phyloP scores from a whole-genome alignment of 1,139 yeast genomes.

The Meyerozyma smithsonii region DNA sequence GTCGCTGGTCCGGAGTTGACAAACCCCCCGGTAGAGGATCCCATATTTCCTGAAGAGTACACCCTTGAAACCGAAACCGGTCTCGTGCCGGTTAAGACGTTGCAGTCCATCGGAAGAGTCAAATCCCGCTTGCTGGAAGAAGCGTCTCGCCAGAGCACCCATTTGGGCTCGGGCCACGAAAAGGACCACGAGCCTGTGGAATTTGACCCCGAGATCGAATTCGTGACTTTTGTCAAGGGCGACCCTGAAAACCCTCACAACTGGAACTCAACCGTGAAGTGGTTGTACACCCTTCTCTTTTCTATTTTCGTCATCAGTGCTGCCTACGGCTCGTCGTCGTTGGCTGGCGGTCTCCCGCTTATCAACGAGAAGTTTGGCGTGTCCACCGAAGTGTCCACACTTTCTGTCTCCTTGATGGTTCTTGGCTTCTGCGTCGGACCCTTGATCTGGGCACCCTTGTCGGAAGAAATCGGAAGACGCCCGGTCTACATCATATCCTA shows the following conservation, averaged over 20 bases:
- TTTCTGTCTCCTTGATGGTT: constrained; percentile 83
- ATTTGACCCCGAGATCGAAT: constrained; percentile 65
- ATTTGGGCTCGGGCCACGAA: not conserved
- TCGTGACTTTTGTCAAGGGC: constrained; percentile 69
- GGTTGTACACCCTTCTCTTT: constrained; percentile 64
- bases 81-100: constrained; percentile 70
- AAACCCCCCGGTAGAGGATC: constrained; percentile 56
- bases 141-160: not conserved
- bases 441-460: constrained; percentile 82
- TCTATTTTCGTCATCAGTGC: constrained; percentile 75
- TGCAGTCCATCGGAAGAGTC: constrained; percentile 62
- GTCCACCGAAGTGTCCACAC: constrained; percentile 69
- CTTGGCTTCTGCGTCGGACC: constrained; percentile 88
- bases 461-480: constrained; percentile 82
- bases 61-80: constrained; percentile 85
- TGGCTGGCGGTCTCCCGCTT: constrained; percentile 75
- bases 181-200: constrained; percentile 14
- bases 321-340: constrained; percentile 86
- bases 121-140: constrained; percentile 11
- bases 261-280: constrained; percentile 57
- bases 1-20: constrained; percentile 42
- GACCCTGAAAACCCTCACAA: constrained; percentile 89
- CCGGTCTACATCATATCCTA: constrained; percentile 78
- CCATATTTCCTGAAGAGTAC: constrained; percentile 89
- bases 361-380: constrained; percentile 63